These are phyloP conservation scores for Neonectria faginata DNA, from an alignment of 2,329 filamentous ascomycete genomes.

Conservation along the genomic window DNA sequence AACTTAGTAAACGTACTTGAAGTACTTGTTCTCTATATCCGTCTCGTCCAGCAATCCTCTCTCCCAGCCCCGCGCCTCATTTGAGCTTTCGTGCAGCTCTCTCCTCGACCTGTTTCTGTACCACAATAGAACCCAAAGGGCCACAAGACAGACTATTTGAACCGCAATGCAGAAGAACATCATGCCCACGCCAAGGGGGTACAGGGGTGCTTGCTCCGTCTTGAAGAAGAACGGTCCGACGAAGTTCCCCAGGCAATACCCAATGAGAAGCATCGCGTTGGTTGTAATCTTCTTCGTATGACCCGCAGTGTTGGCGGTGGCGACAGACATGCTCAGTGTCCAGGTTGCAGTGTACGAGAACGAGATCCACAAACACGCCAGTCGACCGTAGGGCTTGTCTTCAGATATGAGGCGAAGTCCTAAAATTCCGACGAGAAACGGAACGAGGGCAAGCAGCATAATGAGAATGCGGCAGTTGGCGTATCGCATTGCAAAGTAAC, in stretches of 20 bases:
- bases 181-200: conserved; percentile 33
- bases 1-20: conserved; percentile 33
- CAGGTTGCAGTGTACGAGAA: conserved; percentile 45
- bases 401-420: conserved; percentile 31
- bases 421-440: conserved; percentile 29
- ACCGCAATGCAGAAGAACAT: conserved; percentile 37
- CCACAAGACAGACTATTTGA: conserved; percentile 23
- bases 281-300: conserved; percentile 56
- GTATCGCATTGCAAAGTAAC: conserved; percentile 29
- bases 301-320: conserved; percentile 46
- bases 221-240: conserved; percentile 56
- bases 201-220: conserved; percentile 32
- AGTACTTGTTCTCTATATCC: conserved; percentile 33
- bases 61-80: conserved; percentile 24
- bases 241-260: conserved; percentile 55
- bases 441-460: conserved; percentile 26
- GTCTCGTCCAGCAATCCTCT: conserved; percentile 31
- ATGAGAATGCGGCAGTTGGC: conserved; percentile 29
- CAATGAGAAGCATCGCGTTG: conserved; percentile 61
- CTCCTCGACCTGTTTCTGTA: conserved; percentile 18
- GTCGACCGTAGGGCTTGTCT: conserved; percentile 33
- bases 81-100: conserved; percentile 11
- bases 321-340: conserved; percentile 43
- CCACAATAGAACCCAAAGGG: conserved; percentile 31
- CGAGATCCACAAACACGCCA: conserved; percentile 46